Evolutionary conservation across 495 filamentous ascomycete genomes (phyloP), one percentile per base, ranked within the genome.

Genomic region (Neurospora tetrasperma): DNA sequence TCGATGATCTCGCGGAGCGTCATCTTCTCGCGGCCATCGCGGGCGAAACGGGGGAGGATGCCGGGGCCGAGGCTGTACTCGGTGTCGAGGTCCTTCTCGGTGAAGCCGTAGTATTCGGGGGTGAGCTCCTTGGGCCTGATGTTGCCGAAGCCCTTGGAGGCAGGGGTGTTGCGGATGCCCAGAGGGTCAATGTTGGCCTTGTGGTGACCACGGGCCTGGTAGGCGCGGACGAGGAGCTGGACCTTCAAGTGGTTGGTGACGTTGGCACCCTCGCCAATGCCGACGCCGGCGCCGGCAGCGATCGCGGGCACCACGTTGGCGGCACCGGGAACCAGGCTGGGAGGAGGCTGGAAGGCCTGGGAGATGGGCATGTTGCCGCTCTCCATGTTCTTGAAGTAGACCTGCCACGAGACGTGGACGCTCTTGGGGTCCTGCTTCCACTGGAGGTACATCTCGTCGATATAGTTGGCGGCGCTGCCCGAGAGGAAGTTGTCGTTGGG

Each of bases 331-430:
- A 98, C 89, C 72, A 99, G 87, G 70, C 91, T 98, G 7, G 96
- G 96, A 40, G 96, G 96, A 71, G 96, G 94, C 76, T 92, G 93
- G 87, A 99, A 99, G 75, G 96, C 96, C 82, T 96, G 92, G 69
- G 94, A 95, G 82, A 95, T 93, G 78, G 94, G 96, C 92, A 98
- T 98, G 76, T 95, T 93, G 81, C 96, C 96, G 73, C 89, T 90
- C 85, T 99, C 96, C 94, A 99, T 97, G 84, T 99, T 99, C 81
- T 89, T 91, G 88, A 99, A 99, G 89, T 99, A 99, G 76, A 95
- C 91, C 85, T 98, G 96, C 96, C 96, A 99, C 80, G 96, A 99
- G 78, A 97, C 87, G 84, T 99, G 96, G 62, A 99, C 96, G 82
- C 92, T 96, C 75, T 89, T 88, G 23, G 96, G 94, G 78, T 99